Conservation (phyloP, 495 filamentous ascomycete genomes). For the Trichoderma orchidacearum region DNA sequence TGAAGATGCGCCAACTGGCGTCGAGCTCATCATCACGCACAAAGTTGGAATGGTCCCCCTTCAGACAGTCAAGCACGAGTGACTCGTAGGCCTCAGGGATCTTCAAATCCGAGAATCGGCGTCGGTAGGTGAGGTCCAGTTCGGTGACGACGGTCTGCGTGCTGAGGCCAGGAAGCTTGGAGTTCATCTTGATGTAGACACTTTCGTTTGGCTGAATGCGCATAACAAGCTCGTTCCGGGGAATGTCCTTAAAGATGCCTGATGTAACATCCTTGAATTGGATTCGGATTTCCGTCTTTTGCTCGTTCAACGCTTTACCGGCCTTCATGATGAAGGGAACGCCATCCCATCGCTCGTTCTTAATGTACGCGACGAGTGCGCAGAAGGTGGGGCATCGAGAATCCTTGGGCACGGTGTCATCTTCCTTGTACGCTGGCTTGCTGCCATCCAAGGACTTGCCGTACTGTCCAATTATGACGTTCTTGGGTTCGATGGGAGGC, state of each 20-base stretch:
- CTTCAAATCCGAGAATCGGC: slow-evolving; percentile 97
- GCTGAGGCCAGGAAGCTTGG: slow-evolving; percentile 91
- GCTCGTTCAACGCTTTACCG: slow-evolving; percentile 97
- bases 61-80: slow-evolving; percentile 90
- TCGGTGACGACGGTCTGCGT: slow-evolving; percentile 99
- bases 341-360: slow-evolving; percentile 99
- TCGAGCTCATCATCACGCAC: slow-evolving; percentile 98
- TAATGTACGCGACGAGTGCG: slow-evolving; percentile 92
- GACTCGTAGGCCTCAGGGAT: slow-evolving; percentile 99
- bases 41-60: slow-evolving; percentile 99
- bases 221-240: slow-evolving; percentile 97
- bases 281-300: slow-evolving; percentile 99
- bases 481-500: slow-evolving; percentile 94
- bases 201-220: slow-evolving; percentile 98
- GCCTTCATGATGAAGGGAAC: slow-evolving; percentile 99
- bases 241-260: slow-evolving; percentile 99
- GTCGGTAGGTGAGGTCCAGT: slow-evolving; percentile 94
- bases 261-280: slow-evolving; percentile 99
- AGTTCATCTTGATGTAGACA: slow-evolving; percentile 99
- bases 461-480: slow-evolving; percentile 99
- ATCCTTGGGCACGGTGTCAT: slow-evolving; percentile 95
- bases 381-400: slow-evolving; percentile 97
- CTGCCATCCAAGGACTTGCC: slow-evolving; percentile 90
- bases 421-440: slow-evolving; percentile 97
- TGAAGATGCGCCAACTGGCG: slow-evolving; percentile 97